Percentiles rank a stretch among this genome's conserved stretches.
Conservation (phyloP, 2,329 filamentous ascomycete genomes). For the Mycosphaerella arachidis region DNA sequence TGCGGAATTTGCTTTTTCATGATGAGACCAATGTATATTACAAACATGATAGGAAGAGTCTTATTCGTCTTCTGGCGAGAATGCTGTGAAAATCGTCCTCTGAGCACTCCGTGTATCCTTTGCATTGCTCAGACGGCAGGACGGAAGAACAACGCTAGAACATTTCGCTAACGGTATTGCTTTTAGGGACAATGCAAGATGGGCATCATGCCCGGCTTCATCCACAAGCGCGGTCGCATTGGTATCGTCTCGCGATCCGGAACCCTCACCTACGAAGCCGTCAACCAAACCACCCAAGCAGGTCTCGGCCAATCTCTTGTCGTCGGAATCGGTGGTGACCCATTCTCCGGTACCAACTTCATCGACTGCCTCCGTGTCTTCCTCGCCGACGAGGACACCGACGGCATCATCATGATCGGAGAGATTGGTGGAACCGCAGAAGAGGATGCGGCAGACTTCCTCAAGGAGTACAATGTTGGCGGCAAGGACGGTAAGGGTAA, state of each 20-base stretch:
- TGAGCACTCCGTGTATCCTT: constrained; percentile 14
- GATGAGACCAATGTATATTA: constrained; percentile 26
- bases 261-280: constrained; percentile 97
- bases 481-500: constrained; percentile 59
- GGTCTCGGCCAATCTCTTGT: constrained; percentile 97
- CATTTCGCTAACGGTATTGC: constrained; percentile 7
- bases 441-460: constrained; percentile 96
- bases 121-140: background rate
- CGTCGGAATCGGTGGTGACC: constrained; percentile 96
- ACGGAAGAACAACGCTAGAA: background rate
- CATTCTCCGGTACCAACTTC: constrained; percentile 98
- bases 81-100: constrained; percentile 28
- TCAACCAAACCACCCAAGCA: constrained; percentile 97
- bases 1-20: constrained; percentile 9
- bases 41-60: constrained; percentile 38
- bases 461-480: constrained; percentile 79
- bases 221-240: constrained; percentile 98
- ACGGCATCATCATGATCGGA: constrained; percentile 99
- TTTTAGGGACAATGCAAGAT: constrained; percentile 95
- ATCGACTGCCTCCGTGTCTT: constrained; percentile 99
- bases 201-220: constrained; percentile 99
- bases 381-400: constrained; percentile 90
- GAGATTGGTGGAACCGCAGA: constrained; percentile 97
- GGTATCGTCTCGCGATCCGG: constrained; percentile 98
- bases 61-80: constrained; percentile 28